Evolutionary conservation across 805 yeast species (phyloP).

Genomic region (Barnettozyma siamensis): DNA sequence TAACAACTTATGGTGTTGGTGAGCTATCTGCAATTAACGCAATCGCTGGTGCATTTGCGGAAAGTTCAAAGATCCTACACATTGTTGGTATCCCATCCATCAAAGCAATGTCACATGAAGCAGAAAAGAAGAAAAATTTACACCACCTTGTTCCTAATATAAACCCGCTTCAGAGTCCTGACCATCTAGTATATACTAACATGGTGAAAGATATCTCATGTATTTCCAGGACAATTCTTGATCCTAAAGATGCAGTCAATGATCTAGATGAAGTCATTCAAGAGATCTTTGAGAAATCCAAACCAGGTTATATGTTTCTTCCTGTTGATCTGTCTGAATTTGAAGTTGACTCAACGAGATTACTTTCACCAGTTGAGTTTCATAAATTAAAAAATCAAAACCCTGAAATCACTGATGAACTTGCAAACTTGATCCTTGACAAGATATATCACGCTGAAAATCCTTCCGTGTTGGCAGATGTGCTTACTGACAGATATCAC

Average conservation of each 20-base stretch:
- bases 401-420: slow-evolving; percentile 26
- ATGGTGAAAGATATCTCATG: slow-evolving; percentile 56
- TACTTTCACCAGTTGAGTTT: slow-evolving; percentile 29
- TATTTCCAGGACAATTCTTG: slow-evolving; percentile 43
- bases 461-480: slow-evolving; percentile 71
- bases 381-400: slow-evolving; percentile 19
- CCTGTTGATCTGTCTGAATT: slow-evolving; percentile 64
- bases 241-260: slow-evolving; percentile 41
- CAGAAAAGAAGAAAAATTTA: slow-evolving; percentile 28
- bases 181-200: slow-evolving; percentile 60
- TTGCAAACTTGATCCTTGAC: slow-evolving; percentile 41
- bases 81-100: slow-evolving; percentile 63
- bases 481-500: slow-evolving; percentile 58
- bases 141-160: slow-evolving; percentile 60
- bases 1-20: slow-evolving; percentile 81
- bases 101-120: slow-evolving; percentile 23
- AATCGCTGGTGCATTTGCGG: slow-evolving; percentile 77
- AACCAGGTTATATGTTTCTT: slow-evolving; percentile 79
- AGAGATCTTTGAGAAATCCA: slow-evolving; percentile 47
- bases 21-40: slow-evolving; percentile 84
- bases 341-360: slow-evolving; percentile 32
- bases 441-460: slow-evolving; percentile 45
- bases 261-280: slow-evolving; percentile 66
- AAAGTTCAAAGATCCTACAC: slow-evolving; percentile 72
- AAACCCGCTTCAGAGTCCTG: slow-evolving; percentile 45